These are phyloP conservation scores for Paramecium biaurelia DNA, from an alignment of 73 alveolate genomes.

Conservation along the genomic window DNA sequence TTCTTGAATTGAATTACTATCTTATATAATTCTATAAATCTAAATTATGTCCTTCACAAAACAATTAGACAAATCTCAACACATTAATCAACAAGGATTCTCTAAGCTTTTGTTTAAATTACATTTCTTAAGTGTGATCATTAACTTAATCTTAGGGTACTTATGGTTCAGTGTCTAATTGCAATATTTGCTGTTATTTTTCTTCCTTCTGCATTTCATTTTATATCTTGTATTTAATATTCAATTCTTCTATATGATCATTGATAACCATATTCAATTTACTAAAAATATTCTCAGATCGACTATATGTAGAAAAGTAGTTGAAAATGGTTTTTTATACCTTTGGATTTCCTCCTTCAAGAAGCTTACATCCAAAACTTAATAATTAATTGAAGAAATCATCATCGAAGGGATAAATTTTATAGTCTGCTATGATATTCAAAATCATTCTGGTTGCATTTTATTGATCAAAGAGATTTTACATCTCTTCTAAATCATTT, in stretches of 20 bases:
- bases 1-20: conserved; percentile 85
- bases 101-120: neutral
- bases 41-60: conserved; percentile 92
- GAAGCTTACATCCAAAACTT: conserved; percentile 27
- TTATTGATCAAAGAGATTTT: conserved; percentile 42
- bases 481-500: conserved; percentile 52
- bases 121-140: conserved; percentile 13
- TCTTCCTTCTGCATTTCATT: conserved; percentile 19
- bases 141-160: neutral
- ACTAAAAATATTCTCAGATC: conserved; percentile 47
- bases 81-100: conserved; percentile 35
- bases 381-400: conserved; percentile 45
- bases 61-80: conserved; percentile 86
- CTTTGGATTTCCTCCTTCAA: conserved; percentile 56
- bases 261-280: conserved; percentile 17
- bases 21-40: conserved; percentile 87
- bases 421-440: conserved; percentile 52
- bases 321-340: conserved; percentile 48
- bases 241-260: conserved; percentile 56
- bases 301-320: conserved; percentile 41
- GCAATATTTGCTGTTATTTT: neutral
- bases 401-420: conserved; percentile 50
- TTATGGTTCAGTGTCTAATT: conserved; percentile 17
- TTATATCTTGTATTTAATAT: conserved; percentile 13
- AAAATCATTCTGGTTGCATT: conserved; percentile 57